Conservation (phyloP, 768 basidiomycete genomes). For the Macrolepiota dolichaula region DNA sequence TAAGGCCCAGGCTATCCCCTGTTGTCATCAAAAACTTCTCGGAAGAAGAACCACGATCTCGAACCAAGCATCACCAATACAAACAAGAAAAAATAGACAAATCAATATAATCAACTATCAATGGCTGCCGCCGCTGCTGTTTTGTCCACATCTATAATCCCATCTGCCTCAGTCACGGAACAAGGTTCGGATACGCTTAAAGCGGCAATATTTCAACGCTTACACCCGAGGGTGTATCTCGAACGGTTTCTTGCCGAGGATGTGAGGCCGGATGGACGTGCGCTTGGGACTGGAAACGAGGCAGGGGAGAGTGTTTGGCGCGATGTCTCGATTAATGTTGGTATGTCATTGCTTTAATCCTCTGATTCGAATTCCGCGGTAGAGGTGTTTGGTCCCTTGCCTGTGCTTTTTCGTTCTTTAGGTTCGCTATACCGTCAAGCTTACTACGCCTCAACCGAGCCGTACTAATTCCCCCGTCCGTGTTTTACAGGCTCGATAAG, state of each 20-base stretch:
- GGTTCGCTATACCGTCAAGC: neutral
- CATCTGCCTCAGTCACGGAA: conserved; percentile 7
- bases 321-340: conserved; percentile 42
- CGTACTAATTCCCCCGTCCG: neutral
- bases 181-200: conserved; percentile 37
- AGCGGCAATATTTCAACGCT: conserved; percentile 72
- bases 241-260: conserved; percentile 79
- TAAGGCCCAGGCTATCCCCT: no score
- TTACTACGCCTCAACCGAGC: neutral
- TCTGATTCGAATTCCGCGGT: no score
- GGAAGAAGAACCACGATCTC: no score
- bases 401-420: neutral
- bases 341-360: neutral
- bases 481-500: conserved; percentile 75
- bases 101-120: neutral
- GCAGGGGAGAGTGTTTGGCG: conserved; percentile 50
- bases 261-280: conserved; percentile 81
- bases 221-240: conserved; percentile 88
- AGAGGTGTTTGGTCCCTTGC: no score
- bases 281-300: conserved; percentile 22
- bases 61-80: no score
- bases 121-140: neutral
- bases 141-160: neutral
- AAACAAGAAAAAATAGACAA: no score
- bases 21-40: no score